Conservation (phyloP, 371 early-diverging fungal species). For the Enteropsectra breve region DNA sequence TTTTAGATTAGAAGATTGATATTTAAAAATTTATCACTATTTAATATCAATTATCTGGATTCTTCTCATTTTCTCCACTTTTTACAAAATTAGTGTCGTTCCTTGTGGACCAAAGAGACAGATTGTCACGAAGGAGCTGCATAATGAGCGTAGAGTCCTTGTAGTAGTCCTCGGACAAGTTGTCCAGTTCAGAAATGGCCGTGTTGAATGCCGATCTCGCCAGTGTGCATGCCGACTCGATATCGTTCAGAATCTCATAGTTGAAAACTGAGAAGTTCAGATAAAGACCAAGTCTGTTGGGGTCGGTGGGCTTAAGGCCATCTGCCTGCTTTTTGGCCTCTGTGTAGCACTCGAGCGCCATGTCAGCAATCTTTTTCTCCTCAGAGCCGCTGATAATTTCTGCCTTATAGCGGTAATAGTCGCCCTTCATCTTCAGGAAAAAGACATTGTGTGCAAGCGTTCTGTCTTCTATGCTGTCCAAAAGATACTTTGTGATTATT, state of each 20-base stretch:
- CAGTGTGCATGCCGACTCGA: slow-evolving; percentile 90
- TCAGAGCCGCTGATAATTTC: slow-evolving; percentile 79
- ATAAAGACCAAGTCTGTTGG: slow-evolving; percentile 93
- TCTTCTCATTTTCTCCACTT: slow-evolving; percentile 7
- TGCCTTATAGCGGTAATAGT: slow-evolving; percentile 97
- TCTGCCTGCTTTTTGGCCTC: slow-evolving; percentile 82
- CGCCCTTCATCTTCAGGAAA: slow-evolving; percentile 99
- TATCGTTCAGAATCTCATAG: slow-evolving; percentile 96
- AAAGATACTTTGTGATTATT: slow-evolving; percentile 76
- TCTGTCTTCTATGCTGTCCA: slow-evolving; percentile 61
- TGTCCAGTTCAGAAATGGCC: slow-evolving; percentile 96
- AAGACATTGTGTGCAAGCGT: slow-evolving; percentile 82
- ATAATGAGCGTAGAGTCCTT: slow-evolving; percentile 99
- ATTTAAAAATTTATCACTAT: not conserved
- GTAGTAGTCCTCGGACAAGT: slow-evolving; percentile 93
- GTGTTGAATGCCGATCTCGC: slow-evolving; percentile 98
- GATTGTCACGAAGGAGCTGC: slow-evolving; percentile 97
- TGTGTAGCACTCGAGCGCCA: slow-evolving; percentile 87
- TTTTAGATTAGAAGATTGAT: too few species aligned
- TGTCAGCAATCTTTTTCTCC: slow-evolving; percentile 70
- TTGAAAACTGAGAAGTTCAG: slow-evolving; percentile 99
- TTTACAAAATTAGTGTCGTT: slow-evolving; percentile 26
- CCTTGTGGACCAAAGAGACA: slow-evolving; percentile 84
- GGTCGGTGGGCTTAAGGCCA: slow-evolving; percentile 86
- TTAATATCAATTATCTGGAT: not conserved